A percentile compares a stretch with the other conserved stretches of the same genome.
These are phyloP conservation scores for Secale cereale DNA, from an alignment of 176 grass and related monocot species.

Conservation along the genomic window DNA sequence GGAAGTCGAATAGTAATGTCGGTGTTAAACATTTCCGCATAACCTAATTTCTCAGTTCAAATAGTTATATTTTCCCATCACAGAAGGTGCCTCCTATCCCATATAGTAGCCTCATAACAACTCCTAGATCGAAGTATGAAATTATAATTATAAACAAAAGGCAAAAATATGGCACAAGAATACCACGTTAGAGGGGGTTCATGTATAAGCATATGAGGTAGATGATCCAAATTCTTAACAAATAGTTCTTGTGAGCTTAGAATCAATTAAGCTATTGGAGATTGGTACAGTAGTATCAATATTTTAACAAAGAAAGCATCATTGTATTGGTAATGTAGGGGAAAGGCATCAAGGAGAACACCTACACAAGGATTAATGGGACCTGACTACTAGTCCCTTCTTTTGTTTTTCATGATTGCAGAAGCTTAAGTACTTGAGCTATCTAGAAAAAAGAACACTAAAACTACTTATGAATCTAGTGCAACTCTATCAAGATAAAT, in stretches of 20 bases:
- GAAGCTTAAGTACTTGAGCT: no score
- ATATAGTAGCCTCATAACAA: background rate
- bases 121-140: no score
- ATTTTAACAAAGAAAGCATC: background rate
- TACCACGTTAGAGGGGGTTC: background rate
- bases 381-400: no score
- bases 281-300: background rate
- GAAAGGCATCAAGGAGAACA: conserved; percentile 3
- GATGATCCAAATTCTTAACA: background rate
- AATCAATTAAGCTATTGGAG: background rate
- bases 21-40: background rate
- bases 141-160: background rate
- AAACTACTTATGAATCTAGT: no score
- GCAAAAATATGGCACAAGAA: background rate
- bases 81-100: background rate
- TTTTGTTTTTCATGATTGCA: no score
- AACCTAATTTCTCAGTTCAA: background rate
- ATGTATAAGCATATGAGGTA: background rate
- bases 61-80: background rate
- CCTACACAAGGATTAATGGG: background rate
- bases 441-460: no score
- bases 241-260: no score
- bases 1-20: background rate
- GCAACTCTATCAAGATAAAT: no score
- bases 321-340: background rate